Percentiles rank a stretch among this genome's conserved stretches.
Conservation (phyloP, 2,329 filamentous ascomycete genomes). For the Endoconidiophora laricicola region DNA sequence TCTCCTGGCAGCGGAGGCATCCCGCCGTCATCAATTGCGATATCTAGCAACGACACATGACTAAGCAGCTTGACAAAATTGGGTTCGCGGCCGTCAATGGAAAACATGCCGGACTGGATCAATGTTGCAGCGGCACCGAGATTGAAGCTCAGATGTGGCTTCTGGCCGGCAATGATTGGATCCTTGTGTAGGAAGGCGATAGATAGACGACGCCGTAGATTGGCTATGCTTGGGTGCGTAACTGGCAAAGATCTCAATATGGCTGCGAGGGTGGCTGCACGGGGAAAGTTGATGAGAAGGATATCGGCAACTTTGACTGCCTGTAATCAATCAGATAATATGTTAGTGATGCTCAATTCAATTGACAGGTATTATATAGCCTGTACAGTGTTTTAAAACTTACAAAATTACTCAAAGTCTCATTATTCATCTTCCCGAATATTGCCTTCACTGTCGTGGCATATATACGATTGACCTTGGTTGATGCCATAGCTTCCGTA, state of each 20-base stretch:
- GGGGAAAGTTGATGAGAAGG: slow-evolving; percentile 29
- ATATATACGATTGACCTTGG: slow-evolving; percentile 21
- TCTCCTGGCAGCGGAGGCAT: background rate
- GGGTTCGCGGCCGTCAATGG: slow-evolving; percentile 31
- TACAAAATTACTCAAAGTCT: slow-evolving; percentile 27
- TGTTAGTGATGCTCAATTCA: background rate
- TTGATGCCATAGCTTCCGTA: slow-evolving; percentile 4
- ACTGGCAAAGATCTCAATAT: slow-evolving; percentile 43
- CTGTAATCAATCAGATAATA: background rate
- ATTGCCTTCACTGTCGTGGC: slow-evolving; percentile 29
- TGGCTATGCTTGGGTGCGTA: slow-evolving; percentile 31
- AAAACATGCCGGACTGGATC: slow-evolving; percentile 32
- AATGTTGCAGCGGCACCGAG: background rate
- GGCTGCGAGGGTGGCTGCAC: slow-evolving; percentile 36
- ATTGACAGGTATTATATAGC: too few species aligned
- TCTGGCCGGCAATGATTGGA: slow-evolving; percentile 25
- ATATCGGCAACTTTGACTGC: background rate
- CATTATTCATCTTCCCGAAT: slow-evolving; percentile 24
- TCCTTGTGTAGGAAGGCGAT: slow-evolving; percentile 44
- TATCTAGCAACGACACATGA: slow-evolving; percentile 51
- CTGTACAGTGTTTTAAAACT: slow-evolving; percentile 17
- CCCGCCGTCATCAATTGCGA: slow-evolving; percentile 50
- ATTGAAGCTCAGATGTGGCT: slow-evolving; percentile 23
- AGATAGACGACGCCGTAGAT: slow-evolving; percentile 50
- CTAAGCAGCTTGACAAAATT: slow-evolving; percentile 55